Evolutionary conservation across 2,329 filamentous ascomycete species (phyloP).

Genomic region (Chaetoscypha palmicola): DNA sequence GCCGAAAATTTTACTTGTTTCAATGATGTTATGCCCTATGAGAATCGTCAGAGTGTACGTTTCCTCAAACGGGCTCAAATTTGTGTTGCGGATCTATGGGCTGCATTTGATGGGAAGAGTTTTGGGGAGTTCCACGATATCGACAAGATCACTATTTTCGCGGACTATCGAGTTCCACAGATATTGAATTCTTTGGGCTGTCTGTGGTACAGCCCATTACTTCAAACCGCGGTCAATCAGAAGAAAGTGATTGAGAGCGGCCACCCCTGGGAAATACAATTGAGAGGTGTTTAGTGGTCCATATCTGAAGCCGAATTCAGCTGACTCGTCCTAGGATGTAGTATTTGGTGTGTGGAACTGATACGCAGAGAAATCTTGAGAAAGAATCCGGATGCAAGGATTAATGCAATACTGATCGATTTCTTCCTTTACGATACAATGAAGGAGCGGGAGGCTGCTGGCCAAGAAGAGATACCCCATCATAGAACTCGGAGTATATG

Average conservation of each 20-base stretch:
- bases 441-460: conserved; percentile 68
- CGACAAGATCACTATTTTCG: conserved; percentile 96
- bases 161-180: conserved; percentile 94
- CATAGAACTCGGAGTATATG: conserved; percentile 90
- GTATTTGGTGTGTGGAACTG: conserved; percentile 93
- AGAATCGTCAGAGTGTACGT: conserved; percentile 64
- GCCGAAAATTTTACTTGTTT: conserved; percentile 80
- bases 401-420: conserved; percentile 91
- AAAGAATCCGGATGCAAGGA: conserved; percentile 60
- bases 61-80: conserved; percentile 95
- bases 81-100: conserved; percentile 92
- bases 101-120: conserved; percentile 75
- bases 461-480: conserved; percentile 63
- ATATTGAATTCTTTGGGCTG: conserved; percentile 80
- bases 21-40: conserved; percentile 70
- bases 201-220: conserved; percentile 72
- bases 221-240: conserved; percentile 63
- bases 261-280: conserved; percentile 73
- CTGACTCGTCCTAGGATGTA: conserved; percentile 76
- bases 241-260: conserved; percentile 63
- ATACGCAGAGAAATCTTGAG: conserved; percentile 73
- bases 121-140: conserved; percentile 85
- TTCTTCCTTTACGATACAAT: conserved; percentile 96
- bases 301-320: too few species aligned
- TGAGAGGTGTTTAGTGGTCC: conserved; percentile 75